Conservation (phyloP, 23 red algal genomes). For the Gracilaria domingensis region DNA sequence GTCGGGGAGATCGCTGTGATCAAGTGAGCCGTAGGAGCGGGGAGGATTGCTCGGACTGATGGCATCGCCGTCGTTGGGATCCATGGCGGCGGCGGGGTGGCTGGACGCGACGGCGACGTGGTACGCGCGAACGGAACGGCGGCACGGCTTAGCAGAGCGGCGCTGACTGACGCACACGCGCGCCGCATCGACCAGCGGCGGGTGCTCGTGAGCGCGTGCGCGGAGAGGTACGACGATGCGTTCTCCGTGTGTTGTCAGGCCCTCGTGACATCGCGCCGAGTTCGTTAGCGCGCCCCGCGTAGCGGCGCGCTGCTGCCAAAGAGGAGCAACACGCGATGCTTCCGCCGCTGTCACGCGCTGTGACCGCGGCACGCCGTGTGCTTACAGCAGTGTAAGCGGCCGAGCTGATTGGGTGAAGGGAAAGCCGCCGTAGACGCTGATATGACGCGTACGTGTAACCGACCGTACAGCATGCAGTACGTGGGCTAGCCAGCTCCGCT, state of each 20-base stretch:
- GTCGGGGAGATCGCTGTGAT: conserved; percentile 21
- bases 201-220: not conserved
- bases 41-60: not conserved
- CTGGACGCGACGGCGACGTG: not conserved
- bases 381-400: not conserved
- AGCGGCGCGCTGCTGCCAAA: too few species aligned
- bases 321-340: too few species aligned
- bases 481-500: too few species aligned
- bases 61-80: not conserved
- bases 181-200: not conserved
- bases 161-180: not conserved
- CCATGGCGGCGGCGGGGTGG: not conserved
- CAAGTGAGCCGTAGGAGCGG: conserved; percentile 21
- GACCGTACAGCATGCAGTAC: too few species aligned
- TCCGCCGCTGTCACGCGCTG: not conserved
- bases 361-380: not conserved
- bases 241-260: conserved; percentile 22
- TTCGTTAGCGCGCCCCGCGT: too few species aligned
- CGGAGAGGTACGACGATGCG: not conserved
- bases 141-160: conserved; percentile 9
- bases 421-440: not conserved
- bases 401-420: not conserved
- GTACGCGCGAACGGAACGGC: not conserved
- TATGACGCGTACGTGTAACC: too few species aligned
- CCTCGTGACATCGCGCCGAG: not conserved